Evolutionary conservation across 1,139 yeast species (phyloP).

Genomic region (Candida sp.): DNA sequence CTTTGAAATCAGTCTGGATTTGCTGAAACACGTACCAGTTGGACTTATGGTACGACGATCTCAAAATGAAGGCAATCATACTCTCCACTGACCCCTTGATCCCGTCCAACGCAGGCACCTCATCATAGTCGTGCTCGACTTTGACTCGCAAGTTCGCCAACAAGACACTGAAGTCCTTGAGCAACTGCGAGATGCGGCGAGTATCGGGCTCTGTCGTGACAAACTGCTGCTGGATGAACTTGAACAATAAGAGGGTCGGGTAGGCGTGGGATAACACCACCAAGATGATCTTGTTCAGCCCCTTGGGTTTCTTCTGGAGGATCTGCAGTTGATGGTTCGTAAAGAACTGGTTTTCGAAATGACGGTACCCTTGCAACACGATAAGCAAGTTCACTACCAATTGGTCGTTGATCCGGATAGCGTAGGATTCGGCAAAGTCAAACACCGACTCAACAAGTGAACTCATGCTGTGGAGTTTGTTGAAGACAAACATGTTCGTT

Average conservation of each 20-base stretch:
- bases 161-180: constrained; percentile 5
- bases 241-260: neutral
- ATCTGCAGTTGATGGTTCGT: neutral
- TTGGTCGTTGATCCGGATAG: constrained; percentile 2
- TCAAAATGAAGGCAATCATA: constrained; percentile 1
- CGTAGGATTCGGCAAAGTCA: neutral
- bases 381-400: neutral
- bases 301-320: constrained; percentile 3
- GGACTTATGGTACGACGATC: neutral
- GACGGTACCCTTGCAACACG: constrained; percentile 1
- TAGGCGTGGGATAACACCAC: constrained; percentile 1
- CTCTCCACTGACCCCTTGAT: neutral
- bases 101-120: neutral
- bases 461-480: neutral
- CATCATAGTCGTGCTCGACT: neutral
- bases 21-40: constrained; percentile 6
- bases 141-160: neutral
- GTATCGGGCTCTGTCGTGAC: neutral
- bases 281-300: constrained; percentile 3
- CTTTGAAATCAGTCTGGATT: constrained; percentile 6
- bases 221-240: neutral
- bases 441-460: constrained; percentile 3
- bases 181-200: neutral
- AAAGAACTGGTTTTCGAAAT: neutral
- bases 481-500: neutral